Conservation (phyloP, 805 yeast species). For the Kuraishia borneana region DNA sequence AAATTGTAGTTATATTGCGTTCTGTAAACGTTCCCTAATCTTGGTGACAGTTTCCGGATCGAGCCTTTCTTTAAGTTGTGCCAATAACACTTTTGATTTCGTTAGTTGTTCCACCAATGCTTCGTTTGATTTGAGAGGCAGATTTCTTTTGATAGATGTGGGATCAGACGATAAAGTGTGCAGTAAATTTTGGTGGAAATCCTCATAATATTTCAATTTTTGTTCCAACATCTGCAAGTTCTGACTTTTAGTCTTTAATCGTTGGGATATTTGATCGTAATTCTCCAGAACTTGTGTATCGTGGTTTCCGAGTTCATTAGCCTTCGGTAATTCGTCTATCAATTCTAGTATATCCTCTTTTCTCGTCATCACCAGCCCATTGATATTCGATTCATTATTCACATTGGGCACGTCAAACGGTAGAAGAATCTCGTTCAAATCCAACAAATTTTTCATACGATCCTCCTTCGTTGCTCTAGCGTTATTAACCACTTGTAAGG, state of each 20-base stretch:
- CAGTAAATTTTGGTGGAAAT: conserved; percentile 4
- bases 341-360: conserved; percentile 12
- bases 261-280: conserved; percentile 11
- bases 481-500: conserved; percentile 15
- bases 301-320: conserved; percentile 1
- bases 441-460: conserved; percentile 11
- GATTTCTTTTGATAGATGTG: conserved; percentile 7
- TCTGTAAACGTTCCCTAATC: neutral
- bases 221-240: conserved; percentile 6
- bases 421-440: conserved; percentile 15
- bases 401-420: conserved; percentile 14
- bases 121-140: conserved; percentile 11
- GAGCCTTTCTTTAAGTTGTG: conserved; percentile 8
- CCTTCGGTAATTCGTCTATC: conserved; percentile 18
- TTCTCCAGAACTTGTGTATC: conserved; percentile 8
- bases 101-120: conserved; percentile 6
- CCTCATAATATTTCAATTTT: conserved; percentile 9
- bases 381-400: conserved; percentile 7
- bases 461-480: conserved; percentile 9
- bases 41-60: neutral
- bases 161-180: conserved; percentile 1
- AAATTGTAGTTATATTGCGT: too few species aligned
- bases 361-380: conserved; percentile 12
- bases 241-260: conserved; percentile 8
- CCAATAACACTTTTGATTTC: conserved; percentile 5